These are phyloP conservation scores for Penicillium sp. DNA, from an alignment of 2,329 filamentous ascomycete genomes.

Conservation along the genomic window DNA sequence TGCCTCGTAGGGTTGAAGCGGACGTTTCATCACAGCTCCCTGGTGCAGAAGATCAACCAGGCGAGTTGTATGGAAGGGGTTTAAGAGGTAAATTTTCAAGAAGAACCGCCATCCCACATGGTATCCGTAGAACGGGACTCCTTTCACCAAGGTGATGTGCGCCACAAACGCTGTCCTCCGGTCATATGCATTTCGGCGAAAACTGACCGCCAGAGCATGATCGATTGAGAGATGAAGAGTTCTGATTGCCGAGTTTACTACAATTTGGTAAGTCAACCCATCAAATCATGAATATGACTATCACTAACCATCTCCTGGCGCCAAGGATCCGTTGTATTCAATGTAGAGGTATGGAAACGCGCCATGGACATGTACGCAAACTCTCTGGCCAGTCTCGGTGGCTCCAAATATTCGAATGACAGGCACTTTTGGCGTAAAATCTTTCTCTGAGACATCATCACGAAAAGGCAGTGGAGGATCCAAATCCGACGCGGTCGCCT, in stretches of 20 bases:
- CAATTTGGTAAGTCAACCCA: constrained; percentile 11
- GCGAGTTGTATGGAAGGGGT: constrained; percentile 81
- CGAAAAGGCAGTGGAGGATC: constrained; percentile 75
- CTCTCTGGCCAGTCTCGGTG: constrained; percentile 91
- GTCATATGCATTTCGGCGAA: constrained; percentile 71
- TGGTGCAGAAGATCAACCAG: constrained; percentile 84
- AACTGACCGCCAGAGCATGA: constrained; percentile 81
- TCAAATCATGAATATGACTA: background rate
- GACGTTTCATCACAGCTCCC: constrained; percentile 78
- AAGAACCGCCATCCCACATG: constrained; percentile 88
- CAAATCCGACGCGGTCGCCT: constrained; percentile 72
- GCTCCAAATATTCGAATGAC: constrained; percentile 88
- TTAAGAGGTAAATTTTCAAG: constrained; percentile 92
- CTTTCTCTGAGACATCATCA: constrained; percentile 58
- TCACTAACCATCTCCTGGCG: constrained; percentile 63
- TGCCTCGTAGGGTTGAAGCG: constrained; percentile 89
- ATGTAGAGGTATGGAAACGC: constrained; percentile 95
- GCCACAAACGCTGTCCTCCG: constrained; percentile 75
- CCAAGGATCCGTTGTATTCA: constrained; percentile 72
- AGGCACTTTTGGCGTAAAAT: constrained; percentile 71
- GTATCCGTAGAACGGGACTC: constrained; percentile 93
- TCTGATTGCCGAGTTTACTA: constrained; percentile 74
- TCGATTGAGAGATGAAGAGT: constrained; percentile 84
- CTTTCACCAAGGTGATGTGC: constrained; percentile 88
- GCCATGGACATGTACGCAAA: constrained; percentile 93